Evolutionary conservation across 805 yeast genomes (phyloP).

Genomic region (Saccharomyces kudriavzevii): DNA sequence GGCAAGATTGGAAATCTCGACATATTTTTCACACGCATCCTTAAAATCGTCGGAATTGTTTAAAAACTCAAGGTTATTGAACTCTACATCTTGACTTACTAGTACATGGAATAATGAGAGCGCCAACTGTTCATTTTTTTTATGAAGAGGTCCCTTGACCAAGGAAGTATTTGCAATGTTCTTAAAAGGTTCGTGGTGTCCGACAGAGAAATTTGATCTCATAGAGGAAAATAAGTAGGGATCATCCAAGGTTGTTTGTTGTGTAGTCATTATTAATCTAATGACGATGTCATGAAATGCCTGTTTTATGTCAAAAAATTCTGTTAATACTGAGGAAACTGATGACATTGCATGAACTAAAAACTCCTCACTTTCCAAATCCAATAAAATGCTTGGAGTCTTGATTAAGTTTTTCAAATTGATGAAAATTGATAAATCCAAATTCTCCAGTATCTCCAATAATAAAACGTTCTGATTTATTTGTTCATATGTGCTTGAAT

Average conservation of each 20-base stretch:
- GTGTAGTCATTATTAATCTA: conserved; percentile 57
- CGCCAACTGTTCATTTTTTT: conserved; percentile 19
- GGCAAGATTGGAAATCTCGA: conserved; percentile 30
- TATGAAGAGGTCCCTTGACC: neutral
- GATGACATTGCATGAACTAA: conserved; percentile 25
- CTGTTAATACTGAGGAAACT: conserved; percentile 37
- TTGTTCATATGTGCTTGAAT: conserved; percentile 21
- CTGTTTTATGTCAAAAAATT: conserved; percentile 69
- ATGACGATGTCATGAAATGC: conserved; percentile 53
- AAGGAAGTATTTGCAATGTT: neutral
- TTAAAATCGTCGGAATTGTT: conserved; percentile 27
- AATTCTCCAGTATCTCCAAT: conserved; percentile 19
- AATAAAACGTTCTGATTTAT: conserved; percentile 16
- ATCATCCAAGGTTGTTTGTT: conserved; percentile 60
- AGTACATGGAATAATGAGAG: conserved; percentile 40
- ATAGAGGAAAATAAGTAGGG: conserved; percentile 66
- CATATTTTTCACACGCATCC: conserved; percentile 28
- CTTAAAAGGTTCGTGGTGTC: conserved; percentile 22
- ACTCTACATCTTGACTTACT: conserved; percentile 38
- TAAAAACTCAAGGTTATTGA: conserved; percentile 30
- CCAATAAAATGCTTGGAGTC: conserved; percentile 8
- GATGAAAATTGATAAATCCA: conserved; percentile 23
- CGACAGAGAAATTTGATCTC: conserved; percentile 42
- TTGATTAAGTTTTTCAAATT: conserved; percentile 17
- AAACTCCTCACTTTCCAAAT: conserved; percentile 27